phyloP scores from a whole-genome alignment of 495 filamentous ascomycete genomes.

The Penicillium taxi region DNA sequence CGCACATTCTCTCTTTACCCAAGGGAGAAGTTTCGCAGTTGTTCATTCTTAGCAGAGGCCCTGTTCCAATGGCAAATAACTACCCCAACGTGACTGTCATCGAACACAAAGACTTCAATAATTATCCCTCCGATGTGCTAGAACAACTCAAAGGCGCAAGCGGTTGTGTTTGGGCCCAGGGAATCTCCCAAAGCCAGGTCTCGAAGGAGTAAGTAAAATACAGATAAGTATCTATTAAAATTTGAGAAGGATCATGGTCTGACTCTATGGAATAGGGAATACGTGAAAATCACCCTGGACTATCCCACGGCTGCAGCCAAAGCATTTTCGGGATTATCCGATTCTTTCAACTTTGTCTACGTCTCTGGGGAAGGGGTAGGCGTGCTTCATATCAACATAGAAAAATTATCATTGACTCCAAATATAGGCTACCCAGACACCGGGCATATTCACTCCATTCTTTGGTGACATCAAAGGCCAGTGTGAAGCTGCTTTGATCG shows the following conservation, averaged over 20 bases:
- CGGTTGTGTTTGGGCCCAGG: slow-evolving; percentile 65
- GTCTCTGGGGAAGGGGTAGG: slow-evolving; percentile 50
- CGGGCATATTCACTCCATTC: slow-evolving; percentile 44
- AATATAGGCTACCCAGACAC: slow-evolving; percentile 30
- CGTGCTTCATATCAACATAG: neutral
- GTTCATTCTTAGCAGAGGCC: slow-evolving; percentile 57
- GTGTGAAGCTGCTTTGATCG: slow-evolving; percentile 46
- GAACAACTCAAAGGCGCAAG: slow-evolving; percentile 53
- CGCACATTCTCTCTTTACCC: slow-evolving; percentile 52
- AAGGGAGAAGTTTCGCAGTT: slow-evolving; percentile 45
- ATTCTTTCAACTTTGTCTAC: slow-evolving; percentile 56
- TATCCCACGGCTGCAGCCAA: slow-evolving; percentile 54
- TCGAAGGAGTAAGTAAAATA: slow-evolving; percentile 45
- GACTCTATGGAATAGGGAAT: slow-evolving; percentile 41
- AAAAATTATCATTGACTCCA: neutral
- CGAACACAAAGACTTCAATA: slow-evolving; percentile 55
- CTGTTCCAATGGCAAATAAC: slow-evolving; percentile 57
- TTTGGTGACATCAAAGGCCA: slow-evolving; percentile 58
- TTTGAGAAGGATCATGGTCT: neutral
- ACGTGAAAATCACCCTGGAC: slow-evolving; percentile 57
- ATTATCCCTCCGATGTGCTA: slow-evolving; percentile 47
- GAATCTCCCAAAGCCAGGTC: slow-evolving; percentile 51
- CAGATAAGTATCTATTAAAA: neutral
- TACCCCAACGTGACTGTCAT: slow-evolving; percentile 51
- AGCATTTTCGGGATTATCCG: slow-evolving; percentile 46